Percentiles rank a stretch among this genome's conserved stretches.
phyloP scores from a whole-genome alignment of 2,329 filamentous ascomycete species.

The Colletotrichum sp. region DNA sequence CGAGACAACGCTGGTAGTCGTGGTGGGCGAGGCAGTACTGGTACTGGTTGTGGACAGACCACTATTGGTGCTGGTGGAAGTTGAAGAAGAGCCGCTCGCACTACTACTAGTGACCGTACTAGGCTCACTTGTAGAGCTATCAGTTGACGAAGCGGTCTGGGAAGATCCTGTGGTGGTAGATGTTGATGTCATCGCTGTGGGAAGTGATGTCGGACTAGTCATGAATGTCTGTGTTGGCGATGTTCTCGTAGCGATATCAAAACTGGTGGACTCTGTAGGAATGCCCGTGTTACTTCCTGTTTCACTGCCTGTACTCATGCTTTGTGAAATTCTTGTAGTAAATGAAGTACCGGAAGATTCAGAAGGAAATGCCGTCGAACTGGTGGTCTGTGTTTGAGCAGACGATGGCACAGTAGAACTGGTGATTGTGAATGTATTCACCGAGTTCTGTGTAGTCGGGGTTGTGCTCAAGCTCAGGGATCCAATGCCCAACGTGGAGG shows the following conservation, averaged over 20 bases:
- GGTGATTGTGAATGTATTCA: background rate
- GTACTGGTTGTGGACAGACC: background rate
- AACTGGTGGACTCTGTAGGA: background rate
- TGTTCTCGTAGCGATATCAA: background rate
- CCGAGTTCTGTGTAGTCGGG: background rate
- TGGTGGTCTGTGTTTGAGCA: background rate
- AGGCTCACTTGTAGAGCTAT: background rate
- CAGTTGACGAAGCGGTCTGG: background rate
- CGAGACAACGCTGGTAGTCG: background rate
- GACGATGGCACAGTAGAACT: background rate
- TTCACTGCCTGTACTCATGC: background rate
- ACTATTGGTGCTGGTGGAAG: background rate
- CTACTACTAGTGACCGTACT: background rate
- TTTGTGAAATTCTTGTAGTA: background rate
- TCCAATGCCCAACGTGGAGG: background rate
- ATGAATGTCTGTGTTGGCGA: background rate
- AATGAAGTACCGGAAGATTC: background rate
- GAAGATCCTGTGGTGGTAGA: rapidly evolving
- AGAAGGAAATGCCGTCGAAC: no score
- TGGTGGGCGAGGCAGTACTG: background rate
- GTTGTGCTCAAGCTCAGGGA: background rate
- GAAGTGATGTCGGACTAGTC: background rate
- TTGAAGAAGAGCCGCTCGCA: background rate
- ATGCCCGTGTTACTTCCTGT: background rate
- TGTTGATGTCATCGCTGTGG: background rate